Evolutionary conservation across 305 asterid species (phyloP), one percentile per base, ranked within the genome.

Genomic region (Fraxinus velutina): DNA sequence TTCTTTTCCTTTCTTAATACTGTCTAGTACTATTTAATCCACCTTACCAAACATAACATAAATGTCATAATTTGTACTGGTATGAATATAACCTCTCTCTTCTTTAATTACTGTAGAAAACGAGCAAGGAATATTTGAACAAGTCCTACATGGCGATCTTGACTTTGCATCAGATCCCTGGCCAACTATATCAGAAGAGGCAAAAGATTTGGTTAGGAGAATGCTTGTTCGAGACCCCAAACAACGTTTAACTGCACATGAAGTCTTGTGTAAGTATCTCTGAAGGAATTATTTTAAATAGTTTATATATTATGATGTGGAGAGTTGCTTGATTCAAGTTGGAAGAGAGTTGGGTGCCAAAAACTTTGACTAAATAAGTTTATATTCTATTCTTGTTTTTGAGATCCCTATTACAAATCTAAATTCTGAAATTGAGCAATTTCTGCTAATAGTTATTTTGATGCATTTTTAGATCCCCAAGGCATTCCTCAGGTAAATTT

Each of bases 101-200:
- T 22, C 17, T 64, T 39, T 34, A 81, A 62, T 66, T 85, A 68
- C 29, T 62, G 84, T 83, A 92, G 96, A 92, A 87, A 81, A 44
- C 19, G 96, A 92, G 89, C 91, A 90, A 85, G 96, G 92, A 72
- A 92, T 92, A 86, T 90, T 92, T 79, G 93, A 90, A 81, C 92
- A 92, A 87, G 92, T 92, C 78, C 83, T 92, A 83, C 92, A 88
- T 60, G 96, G 96, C 1, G 94, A 92, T 84, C 94, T 92, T 6
- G 96, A 92, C 82, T 92, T 92, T 87, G 34, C 86, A 1, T 89
- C 96, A 0, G 94, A 92, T 83, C 96, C 96, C 17, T 92, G 96
- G 96, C 96, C 96, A 5, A 90, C 92, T 79, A 89, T 90, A 79
- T 92, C 96, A 21, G 91, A 87, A 44, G 89, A 83, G 70, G 96